Percentiles rank a stretch among this genome's conserved stretches.
Conservation (phyloP, 352 stramenopile genomes). For the Globisporangium iwayamae region DNA sequence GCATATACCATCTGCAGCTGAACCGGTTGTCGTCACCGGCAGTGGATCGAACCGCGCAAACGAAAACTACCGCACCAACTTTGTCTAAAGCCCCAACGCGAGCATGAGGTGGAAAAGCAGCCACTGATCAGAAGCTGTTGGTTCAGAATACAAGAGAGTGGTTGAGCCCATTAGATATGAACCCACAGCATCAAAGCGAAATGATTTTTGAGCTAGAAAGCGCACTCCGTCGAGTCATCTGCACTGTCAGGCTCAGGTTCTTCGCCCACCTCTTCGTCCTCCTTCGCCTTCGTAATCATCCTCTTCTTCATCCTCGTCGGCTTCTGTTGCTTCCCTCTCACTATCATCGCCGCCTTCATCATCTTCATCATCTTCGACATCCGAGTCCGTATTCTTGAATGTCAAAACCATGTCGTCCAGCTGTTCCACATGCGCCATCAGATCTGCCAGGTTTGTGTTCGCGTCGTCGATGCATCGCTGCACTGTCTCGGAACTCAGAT, state of each 20-base stretch:
- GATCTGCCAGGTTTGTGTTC: conserved; percentile 5
- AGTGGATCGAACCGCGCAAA: not conserved
- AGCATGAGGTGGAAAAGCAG: not conserved
- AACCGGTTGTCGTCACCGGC: too few relatives aligned
- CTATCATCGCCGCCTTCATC: not conserved
- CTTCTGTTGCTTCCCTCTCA: not conserved
- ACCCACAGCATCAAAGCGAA: too few relatives aligned
- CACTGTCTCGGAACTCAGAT: not conserved
- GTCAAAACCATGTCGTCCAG: conserved; percentile 4
- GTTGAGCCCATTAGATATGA: too few relatives aligned
- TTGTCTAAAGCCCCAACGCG: not conserved
- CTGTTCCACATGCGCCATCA: conserved; percentile 9
- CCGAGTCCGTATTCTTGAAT: not conserved
- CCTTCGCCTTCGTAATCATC: not conserved
- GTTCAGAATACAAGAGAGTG: too few relatives aligned
- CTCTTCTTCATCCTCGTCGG: not conserved
- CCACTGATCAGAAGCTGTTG: too few relatives aligned
- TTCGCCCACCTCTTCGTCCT: not conserved
- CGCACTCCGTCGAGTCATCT: not conserved
- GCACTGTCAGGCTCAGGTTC: not conserved
- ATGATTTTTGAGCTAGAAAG: not conserved
- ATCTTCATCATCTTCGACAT: not conserved
- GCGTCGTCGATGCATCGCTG: conserved; percentile 9
- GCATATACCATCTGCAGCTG: too few relatives aligned
- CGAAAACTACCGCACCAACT: conserved; percentile 12